Percentiles rank a stretch among this genome's conserved stretches.
phyloP scores from a whole-genome alignment of 129 eudicot species.

The Gnaphalium uliginosum region DNA sequence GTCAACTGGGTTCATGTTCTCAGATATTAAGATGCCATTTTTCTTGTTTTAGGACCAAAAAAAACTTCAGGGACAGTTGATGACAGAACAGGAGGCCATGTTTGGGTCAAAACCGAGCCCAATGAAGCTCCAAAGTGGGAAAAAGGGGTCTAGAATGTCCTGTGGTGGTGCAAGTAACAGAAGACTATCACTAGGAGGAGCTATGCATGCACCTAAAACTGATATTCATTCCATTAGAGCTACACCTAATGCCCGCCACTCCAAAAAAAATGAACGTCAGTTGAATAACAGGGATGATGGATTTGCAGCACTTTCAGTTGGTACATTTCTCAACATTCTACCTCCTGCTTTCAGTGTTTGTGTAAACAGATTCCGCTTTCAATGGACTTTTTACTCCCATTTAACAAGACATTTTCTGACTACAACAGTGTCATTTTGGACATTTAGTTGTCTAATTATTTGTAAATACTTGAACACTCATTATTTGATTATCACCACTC shows the following conservation, averaged over 20 bases:
- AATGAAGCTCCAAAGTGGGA: conserved; percentile 65
- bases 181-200: conserved; percentile 78
- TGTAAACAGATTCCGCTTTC: neutral
- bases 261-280: conserved; percentile 51
- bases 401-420: too few species aligned
- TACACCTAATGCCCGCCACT: conserved; percentile 67
- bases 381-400: too few species aligned
- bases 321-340: conserved; percentile 34
- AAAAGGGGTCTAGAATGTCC: conserved; percentile 73
- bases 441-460: too few species aligned
- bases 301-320: conserved; percentile 51
- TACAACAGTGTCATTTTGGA: too few species aligned
- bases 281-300: conserved; percentile 49
- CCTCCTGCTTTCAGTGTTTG: neutral
- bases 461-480: too few species aligned
- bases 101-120: conserved; percentile 99
- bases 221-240: conserved; percentile 58
- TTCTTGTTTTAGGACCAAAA: conserved; percentile 72
- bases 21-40: neutral
- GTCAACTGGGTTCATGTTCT: neutral
- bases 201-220: conserved; percentile 72
- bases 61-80: conserved; percentile 88
- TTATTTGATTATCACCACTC: neutral
- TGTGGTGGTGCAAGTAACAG: conserved; percentile 72
- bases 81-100: conserved; percentile 85